phyloP scores from a whole-genome alignment of 2,329 filamentous ascomycete genomes.

The Magnaporthiopsis incrustans region DNA sequence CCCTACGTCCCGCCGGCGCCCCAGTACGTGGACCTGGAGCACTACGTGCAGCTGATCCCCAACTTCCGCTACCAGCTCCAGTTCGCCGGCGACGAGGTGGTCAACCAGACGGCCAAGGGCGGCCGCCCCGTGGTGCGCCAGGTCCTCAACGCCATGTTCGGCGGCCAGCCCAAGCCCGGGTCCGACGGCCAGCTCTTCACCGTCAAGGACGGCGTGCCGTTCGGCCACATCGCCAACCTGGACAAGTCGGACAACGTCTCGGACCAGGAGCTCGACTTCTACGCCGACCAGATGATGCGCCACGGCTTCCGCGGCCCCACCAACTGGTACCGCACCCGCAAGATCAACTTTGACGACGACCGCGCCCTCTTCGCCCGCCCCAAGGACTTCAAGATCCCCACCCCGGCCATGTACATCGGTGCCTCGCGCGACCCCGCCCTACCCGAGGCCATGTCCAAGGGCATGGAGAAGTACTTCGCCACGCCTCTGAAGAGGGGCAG shows the following conservation, averaged over 20 bases:
- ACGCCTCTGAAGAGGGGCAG: slow-evolving; percentile 52
- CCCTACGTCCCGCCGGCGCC: slow-evolving; percentile 53
- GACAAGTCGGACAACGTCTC: slow-evolving; percentile 50
- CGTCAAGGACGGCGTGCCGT: slow-evolving; percentile 49
- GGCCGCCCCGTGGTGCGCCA: slow-evolving; percentile 49
- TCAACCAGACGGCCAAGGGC: slow-evolving; percentile 47
- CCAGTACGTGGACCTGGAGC: slow-evolving; percentile 26
- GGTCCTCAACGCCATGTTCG: slow-evolving; percentile 66
- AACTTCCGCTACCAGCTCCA: slow-evolving; percentile 83
- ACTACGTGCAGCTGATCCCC: slow-evolving; percentile 43
- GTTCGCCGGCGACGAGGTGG: slow-evolving; percentile 59
- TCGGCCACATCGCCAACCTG: slow-evolving; percentile 55
- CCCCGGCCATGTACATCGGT: slow-evolving; percentile 67
- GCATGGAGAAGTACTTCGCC: slow-evolving; percentile 63
- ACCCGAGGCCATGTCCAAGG: slow-evolving; percentile 58
- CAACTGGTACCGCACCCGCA: slow-evolving; percentile 78
- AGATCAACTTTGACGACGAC: slow-evolving; percentile 74
- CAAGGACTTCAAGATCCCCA: slow-evolving; percentile 33
- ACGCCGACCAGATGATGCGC: slow-evolving; percentile 61
- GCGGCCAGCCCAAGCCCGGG: slow-evolving; percentile 40
- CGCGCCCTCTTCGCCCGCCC: slow-evolving; percentile 47
- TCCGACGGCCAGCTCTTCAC: slow-evolving; percentile 51
- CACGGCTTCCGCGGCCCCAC: slow-evolving; percentile 71
- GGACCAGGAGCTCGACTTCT: slow-evolving; percentile 67
- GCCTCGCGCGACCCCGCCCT: slow-evolving; percentile 66